These are phyloP conservation scores for Saccharomyces cerevisiae DNA, from an alignment of 805 yeast species.

Conservation along the genomic window DNA sequence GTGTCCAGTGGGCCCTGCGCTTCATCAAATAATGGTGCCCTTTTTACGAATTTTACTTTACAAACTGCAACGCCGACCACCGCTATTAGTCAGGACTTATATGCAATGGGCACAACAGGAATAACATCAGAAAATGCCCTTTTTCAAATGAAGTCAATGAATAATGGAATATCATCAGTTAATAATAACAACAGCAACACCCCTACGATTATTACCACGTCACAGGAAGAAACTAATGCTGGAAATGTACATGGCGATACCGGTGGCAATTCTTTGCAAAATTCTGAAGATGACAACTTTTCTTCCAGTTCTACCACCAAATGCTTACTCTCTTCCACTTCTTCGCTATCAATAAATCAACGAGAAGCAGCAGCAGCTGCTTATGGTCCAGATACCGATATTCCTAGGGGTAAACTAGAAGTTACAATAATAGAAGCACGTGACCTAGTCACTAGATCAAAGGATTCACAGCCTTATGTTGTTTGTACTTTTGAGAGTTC, in stretches of 20 bases:
- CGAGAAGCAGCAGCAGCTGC: slow-evolving; percentile 6
- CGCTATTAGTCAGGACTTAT: slow-evolving; percentile 52
- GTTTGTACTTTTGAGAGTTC: slow-evolving; percentile 88
- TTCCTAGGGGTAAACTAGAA: slow-evolving; percentile 74
- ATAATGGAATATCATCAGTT: slow-evolving; percentile 4
- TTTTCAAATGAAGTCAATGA: slow-evolving; percentile 26
- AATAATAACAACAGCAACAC: neutral
- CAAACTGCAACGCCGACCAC: slow-evolving; percentile 59
- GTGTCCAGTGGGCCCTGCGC: slow-evolving; percentile 3
- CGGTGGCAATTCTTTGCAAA: neutral
- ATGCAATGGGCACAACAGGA: slow-evolving; percentile 63
- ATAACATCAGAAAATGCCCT: slow-evolving; percentile 32
- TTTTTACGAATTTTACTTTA: slow-evolving; percentile 32
- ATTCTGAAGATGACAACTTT: slow-evolving; percentile 9
- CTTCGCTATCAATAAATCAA: slow-evolving; percentile 1
- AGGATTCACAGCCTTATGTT: slow-evolving; percentile 69
- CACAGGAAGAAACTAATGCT: neutral
- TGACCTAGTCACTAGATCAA: slow-evolving; percentile 48
- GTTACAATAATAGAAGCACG: slow-evolving; percentile 77
- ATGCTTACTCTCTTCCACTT: slow-evolving; percentile 1
- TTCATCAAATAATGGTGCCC: slow-evolving; percentile 9
- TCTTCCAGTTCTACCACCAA: slow-evolving; percentile 5
- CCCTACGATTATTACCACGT: neutral
- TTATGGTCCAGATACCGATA: slow-evolving; percentile 18
- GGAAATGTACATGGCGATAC: neutral